A percentile compares a stretch with the other conserved stretches of the same genome.
phyloP scores from a whole-genome alignment of 1,139 yeast species.

The Waltiozyma solani region DNA sequence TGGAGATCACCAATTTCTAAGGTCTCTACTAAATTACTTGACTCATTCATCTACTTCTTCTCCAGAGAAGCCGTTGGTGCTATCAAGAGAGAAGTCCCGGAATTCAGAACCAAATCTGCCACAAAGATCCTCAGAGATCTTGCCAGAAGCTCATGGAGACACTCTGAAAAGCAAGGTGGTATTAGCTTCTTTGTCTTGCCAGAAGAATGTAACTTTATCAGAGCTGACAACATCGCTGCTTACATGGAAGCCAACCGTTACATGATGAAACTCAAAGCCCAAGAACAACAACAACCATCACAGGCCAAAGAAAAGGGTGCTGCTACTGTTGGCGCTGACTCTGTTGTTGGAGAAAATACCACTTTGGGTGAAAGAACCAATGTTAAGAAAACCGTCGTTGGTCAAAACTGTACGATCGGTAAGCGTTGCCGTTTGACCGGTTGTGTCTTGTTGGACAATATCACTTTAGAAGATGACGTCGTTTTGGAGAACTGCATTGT shows the following conservation, averaged over 20 bases:
- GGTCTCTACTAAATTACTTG: constrained; percentile 66
- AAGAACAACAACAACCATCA: constrained; percentile 27
- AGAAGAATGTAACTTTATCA: constrained; percentile 53
- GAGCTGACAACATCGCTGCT: constrained; percentile 71
- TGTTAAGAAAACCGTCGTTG: constrained; percentile 78
- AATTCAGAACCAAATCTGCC: constrained; percentile 36
- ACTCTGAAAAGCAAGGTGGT: constrained; percentile 45
- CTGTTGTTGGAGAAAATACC: constrained; percentile 55
- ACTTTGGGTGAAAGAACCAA: constrained; percentile 67
- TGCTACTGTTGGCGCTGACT: constrained; percentile 84
- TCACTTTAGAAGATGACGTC: constrained; percentile 68
- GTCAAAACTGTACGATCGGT: constrained; percentile 70
- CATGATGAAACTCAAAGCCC: constrained; percentile 46
- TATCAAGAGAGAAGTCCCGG: constrained; percentile 22
- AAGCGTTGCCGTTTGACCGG: constrained; percentile 83
- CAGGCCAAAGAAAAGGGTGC: constrained; percentile 45
- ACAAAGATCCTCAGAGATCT: constrained; percentile 73
- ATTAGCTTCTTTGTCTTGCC: constrained; percentile 61
- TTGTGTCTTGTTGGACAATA: constrained; percentile 67
- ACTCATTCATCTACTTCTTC: constrained; percentile 77
- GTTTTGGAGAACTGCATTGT: constrained; percentile 78
- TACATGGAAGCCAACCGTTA: constrained; percentile 88
- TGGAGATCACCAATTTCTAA: constrained; percentile 80
- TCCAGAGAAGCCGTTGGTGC: constrained; percentile 40
- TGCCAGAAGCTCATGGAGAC: constrained; percentile 90